Percentiles rank a stretch among this genome's conserved stretches.
These are phyloP conservation scores for Pilasporangium apinafurcum DNA, from an alignment of 352 stramenopile genomes.

Conservation along the genomic window DNA sequence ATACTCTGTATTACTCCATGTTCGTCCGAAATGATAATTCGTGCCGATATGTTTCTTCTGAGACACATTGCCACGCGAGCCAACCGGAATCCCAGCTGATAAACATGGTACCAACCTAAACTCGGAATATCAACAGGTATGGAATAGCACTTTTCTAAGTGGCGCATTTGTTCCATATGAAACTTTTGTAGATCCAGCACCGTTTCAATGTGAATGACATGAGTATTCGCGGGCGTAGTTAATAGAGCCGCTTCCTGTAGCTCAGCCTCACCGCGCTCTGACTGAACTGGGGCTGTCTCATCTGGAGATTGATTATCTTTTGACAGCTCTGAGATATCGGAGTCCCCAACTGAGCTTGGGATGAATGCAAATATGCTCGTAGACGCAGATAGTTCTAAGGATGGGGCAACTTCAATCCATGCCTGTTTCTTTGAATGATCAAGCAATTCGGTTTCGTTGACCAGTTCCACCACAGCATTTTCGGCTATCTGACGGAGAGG, in stretches of 20 bases:
- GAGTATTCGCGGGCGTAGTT: not conserved
- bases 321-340: no score
- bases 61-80: conserved; percentile 42
- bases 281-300: no score
- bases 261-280: no score
- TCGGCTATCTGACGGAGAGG: conserved; percentile 2
- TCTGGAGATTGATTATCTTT: no score
- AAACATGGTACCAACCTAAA: conserved; percentile 43
- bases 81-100: conserved; percentile 40
- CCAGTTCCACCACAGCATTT: conserved; percentile 10
- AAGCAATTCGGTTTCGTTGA: conserved; percentile 27
- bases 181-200: not conserved
- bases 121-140: conserved; percentile 28
- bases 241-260: not conserved
- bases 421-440: conserved; percentile 20
- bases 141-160: conserved; percentile 40
- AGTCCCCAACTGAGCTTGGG: not conserved
- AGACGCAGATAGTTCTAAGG: conserved; percentile 2
- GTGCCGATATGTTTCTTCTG: conserved; percentile 39
- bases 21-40: conserved; percentile 26
- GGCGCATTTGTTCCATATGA: conserved; percentile 22
- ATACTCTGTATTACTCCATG: conserved; percentile 4
- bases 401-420: conserved; percentile 25
- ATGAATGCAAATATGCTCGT: conserved; percentile 55
- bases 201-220: conserved; percentile 14